Percentiles rank a stretch among this genome's conserved stretches.
phyloP scores from a whole-genome alignment of 1,139 yeast species.

The Williopsis jadinii region DNA sequence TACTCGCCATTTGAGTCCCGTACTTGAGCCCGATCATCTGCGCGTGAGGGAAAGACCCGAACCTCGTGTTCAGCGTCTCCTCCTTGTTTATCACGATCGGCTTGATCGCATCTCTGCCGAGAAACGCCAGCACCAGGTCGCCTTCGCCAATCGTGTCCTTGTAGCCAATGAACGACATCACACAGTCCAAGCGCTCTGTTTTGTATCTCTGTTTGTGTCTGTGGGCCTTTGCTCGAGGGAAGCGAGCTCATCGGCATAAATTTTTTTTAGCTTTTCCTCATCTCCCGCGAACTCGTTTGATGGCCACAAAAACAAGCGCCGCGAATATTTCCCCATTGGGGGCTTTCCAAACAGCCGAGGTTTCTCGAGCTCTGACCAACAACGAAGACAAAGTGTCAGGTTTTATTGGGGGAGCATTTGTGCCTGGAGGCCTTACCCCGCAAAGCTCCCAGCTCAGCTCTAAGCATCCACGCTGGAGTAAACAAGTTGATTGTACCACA shows the following conservation, averaged over 20 bases:
- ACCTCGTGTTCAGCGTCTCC: conserved; percentile 69
- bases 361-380: too few relatives aligned
- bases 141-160: conserved; percentile 58
- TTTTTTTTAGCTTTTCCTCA: background rate
- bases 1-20: conserved; percentile 83
- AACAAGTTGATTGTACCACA: too few relatives aligned
- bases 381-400: too few relatives aligned
- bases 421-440: too few relatives aligned
- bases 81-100: conserved; percentile 61
- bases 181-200: too few relatives aligned
- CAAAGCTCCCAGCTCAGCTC: too few relatives aligned
- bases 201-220: background rate
- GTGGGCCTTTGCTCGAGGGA: background rate
- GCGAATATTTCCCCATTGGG: background rate
- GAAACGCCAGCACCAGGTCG: conserved; percentile 79
- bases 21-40: conserved; percentile 74
- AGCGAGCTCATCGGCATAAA: background rate
- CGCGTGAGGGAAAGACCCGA: conserved; percentile 80
- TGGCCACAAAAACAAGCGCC: background rate
- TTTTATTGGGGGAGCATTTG: too few relatives aligned
- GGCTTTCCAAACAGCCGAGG: too few relatives aligned
- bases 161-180: conserved; percentile 20
- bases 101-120: conserved; percentile 72
- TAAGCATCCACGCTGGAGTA: too few relatives aligned
- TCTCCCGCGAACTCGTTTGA: background rate